These are phyloP conservation scores for Penicillium lividum DNA, from an alignment of 495 filamentous ascomycete genomes.

Conservation along the genomic window DNA sequence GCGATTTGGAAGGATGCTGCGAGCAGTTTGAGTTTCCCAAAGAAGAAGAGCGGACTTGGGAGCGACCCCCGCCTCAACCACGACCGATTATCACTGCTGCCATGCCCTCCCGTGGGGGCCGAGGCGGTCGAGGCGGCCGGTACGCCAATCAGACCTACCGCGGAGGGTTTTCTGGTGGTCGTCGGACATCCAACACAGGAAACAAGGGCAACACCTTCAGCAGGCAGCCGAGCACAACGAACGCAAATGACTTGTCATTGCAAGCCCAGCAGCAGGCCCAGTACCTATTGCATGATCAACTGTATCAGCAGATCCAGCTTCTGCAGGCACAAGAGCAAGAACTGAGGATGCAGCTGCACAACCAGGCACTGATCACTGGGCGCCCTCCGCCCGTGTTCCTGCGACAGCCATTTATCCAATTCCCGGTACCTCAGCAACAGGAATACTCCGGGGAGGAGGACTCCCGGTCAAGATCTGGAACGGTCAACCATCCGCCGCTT, in stretches of 20 bases:
- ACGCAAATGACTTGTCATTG: constrained; percentile 42
- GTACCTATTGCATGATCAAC: constrained; percentile 56
- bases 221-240: constrained; percentile 35
- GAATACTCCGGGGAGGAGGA: constrained; percentile 41
- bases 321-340: constrained; percentile 67
- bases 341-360: constrained; percentile 61
- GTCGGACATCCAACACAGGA: constrained; percentile 55
- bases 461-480: constrained; percentile 43
- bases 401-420: constrained; percentile 48
- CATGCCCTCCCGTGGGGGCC: constrained; percentile 49
- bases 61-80: constrained; percentile 66
- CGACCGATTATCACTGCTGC: constrained; percentile 58
- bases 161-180: constrained; percentile 47
- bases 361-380: constrained; percentile 55
- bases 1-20: constrained; percentile 76
- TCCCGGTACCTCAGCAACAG: constrained; percentile 45
- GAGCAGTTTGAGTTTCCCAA: constrained; percentile 82
- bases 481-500: constrained; percentile 50
- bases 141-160: constrained; percentile 48
- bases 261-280: constrained; percentile 53
- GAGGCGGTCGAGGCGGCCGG: constrained; percentile 55
- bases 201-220: constrained; percentile 41
- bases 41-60: constrained; percentile 75
- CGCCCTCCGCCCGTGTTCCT: constrained; percentile 50
- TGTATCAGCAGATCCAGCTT: constrained; percentile 63